A percentile compares a stretch with the other conserved stretches of the same genome.
These are phyloP conservation scores for Helichrysum umbraculigerum DNA, from an alignment of 129 eudicot species.

Conservation along the genomic window DNA sequence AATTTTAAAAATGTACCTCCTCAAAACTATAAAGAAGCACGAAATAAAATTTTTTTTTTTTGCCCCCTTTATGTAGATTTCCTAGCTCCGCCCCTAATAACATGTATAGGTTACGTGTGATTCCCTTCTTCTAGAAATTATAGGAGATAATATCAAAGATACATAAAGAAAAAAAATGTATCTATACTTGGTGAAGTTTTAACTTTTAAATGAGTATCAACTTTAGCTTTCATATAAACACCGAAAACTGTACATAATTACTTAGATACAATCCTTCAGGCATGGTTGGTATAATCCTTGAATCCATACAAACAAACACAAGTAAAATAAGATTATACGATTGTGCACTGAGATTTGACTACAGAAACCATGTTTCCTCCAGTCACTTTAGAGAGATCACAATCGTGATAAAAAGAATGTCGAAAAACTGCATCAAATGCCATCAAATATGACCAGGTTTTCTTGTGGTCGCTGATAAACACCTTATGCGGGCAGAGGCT, in stretches of 20 bases:
- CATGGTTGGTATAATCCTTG: not conserved
- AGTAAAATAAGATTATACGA: not conserved
- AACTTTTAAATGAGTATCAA: too few species aligned
- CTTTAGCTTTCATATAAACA: not conserved
- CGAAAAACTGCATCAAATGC: conserved; percentile 20
- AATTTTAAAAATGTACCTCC: too few species aligned
- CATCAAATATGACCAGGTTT: conserved; percentile 13
- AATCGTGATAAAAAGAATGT: conserved; percentile 21
- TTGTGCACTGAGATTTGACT: not conserved
- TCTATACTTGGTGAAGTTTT: too few species aligned
- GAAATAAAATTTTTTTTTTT: too few species aligned
- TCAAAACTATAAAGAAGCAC: too few species aligned
- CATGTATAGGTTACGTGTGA: too few species aligned
- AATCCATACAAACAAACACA: not conserved
- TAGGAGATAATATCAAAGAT: too few species aligned
- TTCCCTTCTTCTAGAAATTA: too few species aligned
- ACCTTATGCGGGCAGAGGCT: conserved; percentile 66
- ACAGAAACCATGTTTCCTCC: conserved; percentile 15
- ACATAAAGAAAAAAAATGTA: too few species aligned
- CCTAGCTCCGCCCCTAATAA: too few species aligned
- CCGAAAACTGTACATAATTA: not conserved
- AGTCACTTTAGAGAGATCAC: conserved; percentile 1
- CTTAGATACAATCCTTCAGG: not conserved
- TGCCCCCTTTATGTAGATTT: too few species aligned
- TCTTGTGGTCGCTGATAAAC: not conserved